Conservation (phyloP, 192 early-diverging fungal genomes). For the Coemansia sp. region DNA sequence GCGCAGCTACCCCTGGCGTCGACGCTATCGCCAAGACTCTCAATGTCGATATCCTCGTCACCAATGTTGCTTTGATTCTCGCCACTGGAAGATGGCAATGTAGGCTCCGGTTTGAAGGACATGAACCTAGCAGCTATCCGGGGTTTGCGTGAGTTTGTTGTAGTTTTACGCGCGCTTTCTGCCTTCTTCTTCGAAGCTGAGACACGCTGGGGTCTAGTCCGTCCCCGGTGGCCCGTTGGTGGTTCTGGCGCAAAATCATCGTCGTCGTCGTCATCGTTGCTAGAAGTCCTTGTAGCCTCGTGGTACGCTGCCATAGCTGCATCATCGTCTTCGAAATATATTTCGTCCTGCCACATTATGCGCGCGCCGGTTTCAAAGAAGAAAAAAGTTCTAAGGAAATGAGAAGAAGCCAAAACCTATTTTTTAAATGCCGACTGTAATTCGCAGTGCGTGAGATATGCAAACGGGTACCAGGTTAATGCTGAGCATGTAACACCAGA, state of each 20-base stretch:
- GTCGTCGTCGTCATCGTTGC: slow-evolving; percentile 6
- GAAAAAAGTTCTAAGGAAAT: not conserved
- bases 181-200: slow-evolving; percentile 3
- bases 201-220: slow-evolving; percentile 4
- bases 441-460: not conserved
- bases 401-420: not conserved
- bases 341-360: slow-evolving; percentile 47
- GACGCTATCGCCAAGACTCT: slow-evolving; percentile 10
- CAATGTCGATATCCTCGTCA: slow-evolving; percentile 25
- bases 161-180: not conserved
- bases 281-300: slow-evolving; percentile 16
- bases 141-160: slow-evolving; percentile 26
- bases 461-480: no score
- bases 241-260: slow-evolving; percentile 39
- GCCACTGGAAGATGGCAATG: not conserved
- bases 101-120: slow-evolving; percentile 21
- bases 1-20: not conserved
- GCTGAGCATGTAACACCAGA: no score
- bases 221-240: slow-evolving; percentile 6
- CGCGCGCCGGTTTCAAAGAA: not conserved
- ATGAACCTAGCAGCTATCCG: slow-evolving; percentile 6
- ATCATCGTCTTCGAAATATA: slow-evolving; percentile 51
- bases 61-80: slow-evolving; percentile 1
- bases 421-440: not conserved
- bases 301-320: slow-evolving; percentile 49